Evolutionary conservation across 2,329 filamentous ascomycete genomes (phyloP), one percentile per base, ranked within the genome.

Genomic region (Neofusicoccum parvum): DNA sequence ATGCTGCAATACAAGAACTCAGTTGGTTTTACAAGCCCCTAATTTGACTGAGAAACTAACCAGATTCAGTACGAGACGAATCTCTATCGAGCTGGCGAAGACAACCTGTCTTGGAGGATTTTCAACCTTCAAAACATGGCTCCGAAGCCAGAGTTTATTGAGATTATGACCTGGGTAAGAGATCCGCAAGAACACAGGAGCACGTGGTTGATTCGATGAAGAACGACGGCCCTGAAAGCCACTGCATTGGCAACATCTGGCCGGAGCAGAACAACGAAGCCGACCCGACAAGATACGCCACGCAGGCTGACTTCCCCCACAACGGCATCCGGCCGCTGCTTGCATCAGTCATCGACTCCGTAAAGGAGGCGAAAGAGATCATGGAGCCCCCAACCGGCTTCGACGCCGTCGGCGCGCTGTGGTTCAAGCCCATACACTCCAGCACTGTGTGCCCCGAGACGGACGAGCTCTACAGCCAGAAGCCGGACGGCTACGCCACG

Each of bases 181-280:
- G 5, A 17, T 9, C 10, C 15, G 15, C n/a, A 23, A 23, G 23
- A 23, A 36, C 27, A 10, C 15, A 3, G 23, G 23, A 23, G 23
- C 23, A 23, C 23, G 23, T 23, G 23, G 23, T 3, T 32, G 41
- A 27, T 17, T 20, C 15, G 15, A 6, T 5, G 4, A 39, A 59
- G 64, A 77, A 79, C 65, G 75, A 78, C 63, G 76, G 73, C 1
- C 73, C 74, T 14, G 76, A 78, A 62, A 73, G 72, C 66, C 78
- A 79, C 68, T 79, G 79, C 68, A 73, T 79, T 39, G 76, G 76
- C 34, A 72, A 72, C 15, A 70, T 73, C 39, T 76, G 73, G 72
- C 65, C 70, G 3, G 76, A 79, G 62, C 70, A 72, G 17, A 73
- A 75, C 62, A 66, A 71, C 11, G 66, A 71, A 14, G 32, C 59